Base-by-base conservation (phyloP, 2,329 filamentous ascomycete genomes). In the Cordyceps cicadae region DNA sequence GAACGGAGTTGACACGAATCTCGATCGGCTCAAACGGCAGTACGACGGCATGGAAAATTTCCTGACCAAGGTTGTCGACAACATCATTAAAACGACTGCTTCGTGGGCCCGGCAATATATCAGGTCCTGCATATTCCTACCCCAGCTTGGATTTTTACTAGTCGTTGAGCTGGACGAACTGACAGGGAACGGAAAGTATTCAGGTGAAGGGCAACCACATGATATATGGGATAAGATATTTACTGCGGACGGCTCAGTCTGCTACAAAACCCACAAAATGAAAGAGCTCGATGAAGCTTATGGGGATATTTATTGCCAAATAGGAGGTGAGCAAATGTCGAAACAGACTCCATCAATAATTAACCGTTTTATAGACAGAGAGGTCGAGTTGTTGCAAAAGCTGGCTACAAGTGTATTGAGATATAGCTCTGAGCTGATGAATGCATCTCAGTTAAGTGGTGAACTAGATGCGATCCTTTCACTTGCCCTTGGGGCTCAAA, bases 221-320 rank as follows among this genome's bases (percentile, higher is more conserved):
- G 85, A 86, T 60, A 73, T 74, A 0, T 99, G 93, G 94, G 84
- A 92, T 62, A 83, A 84, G 60, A 85, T 89, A 69, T 96, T 97
- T 66, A 79, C 80, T 3, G 88, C 88, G 0, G 85, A 88, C 19
- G 84, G 82, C 2, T 79, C 83, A 56, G 85, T 85, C 0, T 96
- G 94, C 71, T 97, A 92, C 77, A 99, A 97, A 70, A 96, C 92
- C 64, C 78, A 74, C 5, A 81, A 87, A 61, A 96, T 96, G 87
- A 81, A 77, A 62, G 86, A 92, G 64, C 82, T 99, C 73, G 93
- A 97, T 68, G 78, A 82, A 11, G 82, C 88, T 61, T 87, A 91
- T 65, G 94, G 94, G 12, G 93, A 97, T 70, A 81, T 96, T 34
- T 93, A 93, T 67, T 86, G 88, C 43, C 80, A 85, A 61, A 96